Evolutionary conservation across 768 basidiomycete species (phyloP), one percentile per base, ranked within the genome.

Genomic region (Leccinum boreale): DNA sequence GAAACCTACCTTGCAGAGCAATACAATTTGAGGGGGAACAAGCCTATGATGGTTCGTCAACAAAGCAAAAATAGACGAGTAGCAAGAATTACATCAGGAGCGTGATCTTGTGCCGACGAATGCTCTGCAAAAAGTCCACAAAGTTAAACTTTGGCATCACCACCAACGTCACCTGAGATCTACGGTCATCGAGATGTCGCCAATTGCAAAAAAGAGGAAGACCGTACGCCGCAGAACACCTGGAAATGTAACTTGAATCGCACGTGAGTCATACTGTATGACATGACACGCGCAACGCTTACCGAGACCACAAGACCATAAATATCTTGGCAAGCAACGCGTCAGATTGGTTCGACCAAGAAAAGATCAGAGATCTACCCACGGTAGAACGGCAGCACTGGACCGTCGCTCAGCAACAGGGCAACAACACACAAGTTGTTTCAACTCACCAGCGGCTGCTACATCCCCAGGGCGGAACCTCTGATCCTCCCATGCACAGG

Each of bases 341-440:
- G 14, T 74, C 36, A 73, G 56, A 54, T 10, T 21, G 46, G 31
- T 44, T 31, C 23, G 17, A 29, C 29, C 24, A 23, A 29, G 46
- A 46, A 49, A 23, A 46, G 42, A 42, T 23, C 50, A 51, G 24
- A 44, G 49, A 24, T 8, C 73, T 62, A 76, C 80, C 57, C 58
- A 85, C 84, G 84, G 55, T 79, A 86, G 62, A 86, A 81, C 1
- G 84, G 85, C n/a, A 85, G 67, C 29, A 81, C 85, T 85, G 56
- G 26, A 62, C 26, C 36, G 14, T 36, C 24, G 14, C 7, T 71
- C 49, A 62, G 61, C 24, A 4, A 46, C 9, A 56, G n/a, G 23
- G 52, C 50, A 50, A n/a, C 15, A 36, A 42, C 46, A 45, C 4
- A 46, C 5, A 1, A 1, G n/a, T 15, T 51, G 23, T 14, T 7